Evolutionary conservation across 2,329 filamentous ascomycete species (phyloP).

Genomic region (Cladosporium halotolerans): DNA sequence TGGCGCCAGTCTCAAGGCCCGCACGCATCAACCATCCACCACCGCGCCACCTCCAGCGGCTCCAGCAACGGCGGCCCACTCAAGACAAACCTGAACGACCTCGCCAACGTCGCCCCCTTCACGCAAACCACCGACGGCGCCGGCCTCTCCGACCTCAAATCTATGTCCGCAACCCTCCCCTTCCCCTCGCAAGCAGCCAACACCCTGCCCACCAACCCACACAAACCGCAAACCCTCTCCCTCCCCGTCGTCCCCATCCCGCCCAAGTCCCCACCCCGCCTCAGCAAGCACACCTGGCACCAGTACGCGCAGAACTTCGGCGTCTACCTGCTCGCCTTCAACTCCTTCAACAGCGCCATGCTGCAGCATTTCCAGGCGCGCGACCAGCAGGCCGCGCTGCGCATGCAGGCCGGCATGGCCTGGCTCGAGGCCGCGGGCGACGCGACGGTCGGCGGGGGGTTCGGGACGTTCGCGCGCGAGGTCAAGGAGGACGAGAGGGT

Average conservation of each 20-base stretch:
- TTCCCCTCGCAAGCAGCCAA: conserved; percentile 51
- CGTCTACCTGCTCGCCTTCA: conserved; percentile 52
- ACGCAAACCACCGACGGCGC: conserved; percentile 39
- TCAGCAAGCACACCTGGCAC: conserved; percentile 45
- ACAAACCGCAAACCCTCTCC: conserved; percentile 43
- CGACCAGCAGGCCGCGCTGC: conserved; percentile 34
- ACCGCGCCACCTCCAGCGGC: conserved; percentile 16
- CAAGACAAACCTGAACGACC: conserved; percentile 42
- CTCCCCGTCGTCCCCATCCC: conserved; percentile 46
- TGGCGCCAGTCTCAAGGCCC: conserved; percentile 25
- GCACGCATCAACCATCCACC: conserved; percentile 8
- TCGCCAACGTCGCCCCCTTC: conserved; percentile 42
- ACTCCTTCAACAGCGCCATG: conserved; percentile 49
- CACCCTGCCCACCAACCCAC: conserved; percentile 35
- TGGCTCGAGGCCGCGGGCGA: conserved; percentile 52
- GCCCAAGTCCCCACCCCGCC: conserved; percentile 33
- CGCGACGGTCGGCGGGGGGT: conserved; percentile 34
- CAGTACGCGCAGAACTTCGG: conserved; percentile 49
- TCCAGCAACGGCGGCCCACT: neutral
- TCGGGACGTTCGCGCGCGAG: conserved; percentile 54
- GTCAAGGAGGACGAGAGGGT: conserved; percentile 60
- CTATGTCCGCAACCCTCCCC: conserved; percentile 50
- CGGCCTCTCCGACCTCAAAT: conserved; percentile 49
- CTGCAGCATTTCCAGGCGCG: conserved; percentile 50
- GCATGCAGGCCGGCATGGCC: conserved; percentile 35